Base-by-base conservation (phyloP, 2,329 filamentous ascomycete species). In the Aspergillus brasiliensis region DNA sequence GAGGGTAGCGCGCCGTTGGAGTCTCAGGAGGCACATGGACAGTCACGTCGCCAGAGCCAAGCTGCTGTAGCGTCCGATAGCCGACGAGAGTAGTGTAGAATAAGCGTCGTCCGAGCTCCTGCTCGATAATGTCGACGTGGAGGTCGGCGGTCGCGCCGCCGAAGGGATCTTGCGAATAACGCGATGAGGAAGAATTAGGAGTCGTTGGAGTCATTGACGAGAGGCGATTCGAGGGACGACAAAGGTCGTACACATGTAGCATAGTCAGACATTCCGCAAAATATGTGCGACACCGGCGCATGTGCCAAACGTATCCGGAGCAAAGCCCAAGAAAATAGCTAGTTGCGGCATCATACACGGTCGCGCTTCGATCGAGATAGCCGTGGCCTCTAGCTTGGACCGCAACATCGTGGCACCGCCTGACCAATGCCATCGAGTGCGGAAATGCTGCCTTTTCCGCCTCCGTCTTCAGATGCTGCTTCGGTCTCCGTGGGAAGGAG, bases 41-140 rank as follows among this genome's bases (percentile, higher is more conserved):
- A 67, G 92, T 91, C 37, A 86, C 85, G 62, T 90, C 88, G 0
- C 85, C 85, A 15, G 86, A 85, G 34, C 91, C 91, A 17, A 95
- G 79, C 71, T 96, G 92, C 57, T 90, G 85, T 73, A 96, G 86
- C 0, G 91, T 91, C 62, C 89, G 90, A 61, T 91, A 85, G 34
- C 88, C 88, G 5, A 92, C 85, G 62, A 95, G 87, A 66, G 92
- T 83, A 21, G 91, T 88, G 88, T 92, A 97, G 73, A 96, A 97
- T 42, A 96, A 76, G 38, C 85, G 81, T 42, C 82, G 80, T 4
- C 82, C 83, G 61, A 87, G 69, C 60, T 81, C 78, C 60, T 78
- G 77, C n/a, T 76, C 71, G 19, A 80, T 72, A 15, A 78, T 57
- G 57, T 78, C 75, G 17, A 67, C 65, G 2, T 67, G 62, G 28